phyloP scores from a whole-genome alignment of 352 stramenopile genomes.

The Thalassiosira pacifica region DNA sequence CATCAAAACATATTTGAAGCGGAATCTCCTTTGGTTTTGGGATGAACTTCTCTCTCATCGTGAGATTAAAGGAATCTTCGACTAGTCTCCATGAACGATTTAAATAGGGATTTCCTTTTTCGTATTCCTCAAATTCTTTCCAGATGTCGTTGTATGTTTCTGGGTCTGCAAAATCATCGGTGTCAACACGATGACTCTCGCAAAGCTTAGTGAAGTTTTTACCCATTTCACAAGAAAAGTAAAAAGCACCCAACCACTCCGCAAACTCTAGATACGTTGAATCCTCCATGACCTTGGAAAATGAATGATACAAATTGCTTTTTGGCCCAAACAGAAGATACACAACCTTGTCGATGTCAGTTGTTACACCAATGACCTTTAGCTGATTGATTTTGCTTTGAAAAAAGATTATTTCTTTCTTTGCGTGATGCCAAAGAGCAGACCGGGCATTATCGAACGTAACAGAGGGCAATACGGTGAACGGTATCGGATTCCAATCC shows the following conservation, averaged over 20 bases:
- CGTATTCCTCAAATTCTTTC: too few relatives aligned
- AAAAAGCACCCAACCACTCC: constrained; percentile 10
- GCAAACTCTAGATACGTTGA: not conserved
- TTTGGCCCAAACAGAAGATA: not conserved
- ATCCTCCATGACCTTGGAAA: not conserved
- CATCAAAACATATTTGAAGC: not conserved
- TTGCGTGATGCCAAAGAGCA: not conserved
- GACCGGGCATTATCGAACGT: not conserved
- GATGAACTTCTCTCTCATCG: not conserved
- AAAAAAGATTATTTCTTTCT: too few relatives aligned
- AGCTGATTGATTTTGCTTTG: not conserved
- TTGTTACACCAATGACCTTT: not conserved
- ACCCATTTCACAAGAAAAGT: constrained; percentile 14
- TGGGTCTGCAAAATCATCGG: not conserved
- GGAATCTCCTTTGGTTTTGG: not conserved
- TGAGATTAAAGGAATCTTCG: not conserved
- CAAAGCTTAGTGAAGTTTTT: too few relatives aligned
- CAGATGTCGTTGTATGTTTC: not conserved
- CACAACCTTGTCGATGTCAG: not conserved
- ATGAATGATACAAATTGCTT: not conserved
- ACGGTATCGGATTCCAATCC: not conserved
- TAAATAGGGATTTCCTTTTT: not conserved
- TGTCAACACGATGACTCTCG: not conserved
- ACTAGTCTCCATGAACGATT: not conserved
- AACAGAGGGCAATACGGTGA: not conserved